Evolutionary conservation across 495 filamentous ascomycete species (phyloP).

Genomic region (Mytilinidion resinicola): DNA sequence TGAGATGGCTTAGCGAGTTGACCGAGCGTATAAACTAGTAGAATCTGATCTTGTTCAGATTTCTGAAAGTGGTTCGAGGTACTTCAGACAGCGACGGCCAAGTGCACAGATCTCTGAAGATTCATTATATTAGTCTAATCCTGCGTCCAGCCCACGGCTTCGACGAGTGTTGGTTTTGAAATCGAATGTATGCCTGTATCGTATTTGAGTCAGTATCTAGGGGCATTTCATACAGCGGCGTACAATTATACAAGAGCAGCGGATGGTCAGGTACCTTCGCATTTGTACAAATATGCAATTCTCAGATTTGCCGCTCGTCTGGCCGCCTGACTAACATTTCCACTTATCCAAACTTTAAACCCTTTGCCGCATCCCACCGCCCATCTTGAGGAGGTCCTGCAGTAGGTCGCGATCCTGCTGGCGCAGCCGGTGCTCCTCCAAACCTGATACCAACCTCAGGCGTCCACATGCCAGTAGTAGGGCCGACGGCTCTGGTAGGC

Average conservation of each 20-base stretch:
- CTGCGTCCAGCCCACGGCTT: too few species aligned
- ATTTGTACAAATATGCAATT: too few species aligned
- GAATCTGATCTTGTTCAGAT: too few species aligned
- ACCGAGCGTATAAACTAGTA: too few species aligned
- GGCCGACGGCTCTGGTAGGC: constrained; percentile 30
- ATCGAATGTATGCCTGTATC: not conserved
- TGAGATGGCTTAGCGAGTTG: too few species aligned
- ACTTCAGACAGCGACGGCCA: too few species aligned
- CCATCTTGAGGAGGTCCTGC: constrained; percentile 22
- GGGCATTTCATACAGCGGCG: not conserved
- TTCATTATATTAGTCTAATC: too few species aligned
- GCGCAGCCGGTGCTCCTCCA: constrained; percentile 29
- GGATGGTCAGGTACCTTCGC: too few species aligned
- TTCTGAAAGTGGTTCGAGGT: too few species aligned
- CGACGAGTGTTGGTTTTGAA: too few species aligned
- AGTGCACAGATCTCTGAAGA: too few species aligned
- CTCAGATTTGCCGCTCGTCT: not conserved
- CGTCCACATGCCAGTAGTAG: constrained; percentile 54
- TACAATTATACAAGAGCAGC: too few species aligned
- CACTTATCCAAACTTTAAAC: constrained; percentile 29
- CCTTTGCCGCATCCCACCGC: constrained; percentile 30
- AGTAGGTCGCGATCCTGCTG: constrained; percentile 5
- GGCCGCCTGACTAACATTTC: not conserved
- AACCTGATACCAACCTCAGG: constrained; percentile 78
- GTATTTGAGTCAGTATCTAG: not conserved